These are phyloP conservation scores for Rhizophora mangle DNA, from an alignment of 345 rosid genomes.

Conservation along the genomic window DNA sequence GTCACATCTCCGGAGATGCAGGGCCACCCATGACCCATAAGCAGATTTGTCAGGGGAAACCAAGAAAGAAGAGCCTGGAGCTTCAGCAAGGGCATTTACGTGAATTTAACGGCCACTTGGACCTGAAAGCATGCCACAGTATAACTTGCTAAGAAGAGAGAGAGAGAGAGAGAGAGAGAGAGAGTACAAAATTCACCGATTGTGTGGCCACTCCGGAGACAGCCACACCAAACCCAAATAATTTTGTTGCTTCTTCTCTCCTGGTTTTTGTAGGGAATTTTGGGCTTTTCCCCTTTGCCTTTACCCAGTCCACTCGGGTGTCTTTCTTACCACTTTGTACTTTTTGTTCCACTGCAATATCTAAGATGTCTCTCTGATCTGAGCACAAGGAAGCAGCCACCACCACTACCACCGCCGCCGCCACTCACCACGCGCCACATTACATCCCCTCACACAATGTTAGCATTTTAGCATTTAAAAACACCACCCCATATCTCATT, in stretches of 20 bases:
- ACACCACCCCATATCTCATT: neutral
- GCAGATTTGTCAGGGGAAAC: too few relatives aligned
- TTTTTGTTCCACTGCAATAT: neutral
- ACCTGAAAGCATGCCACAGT: too few relatives aligned
- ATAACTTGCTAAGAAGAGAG: too few relatives aligned
- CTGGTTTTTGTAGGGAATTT: neutral
- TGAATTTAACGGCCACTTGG: too few relatives aligned
- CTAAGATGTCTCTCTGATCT: slow-evolving; percentile 14
- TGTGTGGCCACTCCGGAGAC: slow-evolving; percentile 40
- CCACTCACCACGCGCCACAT: neutral
- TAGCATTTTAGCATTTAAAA: slow-evolving; percentile 27
- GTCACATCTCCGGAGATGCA: slow-evolving; percentile 20
- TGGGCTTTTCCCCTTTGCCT: neutral
- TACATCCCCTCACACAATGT: slow-evolving; percentile 29
- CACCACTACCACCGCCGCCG: neutral
- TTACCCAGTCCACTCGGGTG: neutral
- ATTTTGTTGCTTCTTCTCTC: slow-evolving; percentile 8
- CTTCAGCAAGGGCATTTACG: too few relatives aligned
- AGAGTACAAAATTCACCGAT: slow-evolving; percentile 9
- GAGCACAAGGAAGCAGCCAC: neutral
- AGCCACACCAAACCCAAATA: slow-evolving; percentile 37
- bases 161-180: neutral
- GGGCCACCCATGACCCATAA: neutral
- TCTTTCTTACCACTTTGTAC: neutral
- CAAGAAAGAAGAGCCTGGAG: too few relatives aligned